Base-by-base conservation (phyloP, 2,329 filamentous ascomycete species). In the Apiospora malaysiana region DNA sequence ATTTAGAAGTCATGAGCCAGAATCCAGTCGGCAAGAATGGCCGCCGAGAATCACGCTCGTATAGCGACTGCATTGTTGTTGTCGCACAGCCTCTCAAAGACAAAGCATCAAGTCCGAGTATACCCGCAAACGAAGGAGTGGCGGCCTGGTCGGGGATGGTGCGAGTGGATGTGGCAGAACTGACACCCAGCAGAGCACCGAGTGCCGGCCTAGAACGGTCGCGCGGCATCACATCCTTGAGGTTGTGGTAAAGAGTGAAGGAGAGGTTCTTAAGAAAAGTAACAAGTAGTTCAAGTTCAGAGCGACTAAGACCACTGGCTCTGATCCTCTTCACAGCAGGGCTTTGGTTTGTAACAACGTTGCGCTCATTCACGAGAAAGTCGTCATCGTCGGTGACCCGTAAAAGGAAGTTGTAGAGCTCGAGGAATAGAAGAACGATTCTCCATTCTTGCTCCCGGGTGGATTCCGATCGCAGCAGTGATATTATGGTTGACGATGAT, bases 351-450 rank as follows among this genome's bases (percentile, higher is more conserved):
- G 25, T 83, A 75, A 42, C 79, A 71, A 69, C 77, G 75, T 37
- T 85, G 83, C 49, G 81, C 83, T 72, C 88, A 82, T 70, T 87
- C 86, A 70, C 90, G 88, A 97, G 92, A 78, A 99, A 99, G 76
- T 99, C 96, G 75, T 98, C 95, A 74, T 99, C 96, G 75, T 99
- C 96, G 79, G 95, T 97, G 45, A 98, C 90, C 75, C 96, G 93
- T 16, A 98, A 85, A 2, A 98, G 90, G 79, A 98, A 98, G 2
- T 93, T 94, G 79, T 98, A 99, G 0, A 99, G 87, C 77, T 99
- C 96, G 7, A 99, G 86, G 78, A 99, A 98, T 0, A 99, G 87
- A 0, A 98, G 85, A 56, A 97, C 89, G 0, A 96, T 91, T 23
- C 92, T 91, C 96, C 96, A 99, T 78, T 98, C 94, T 75, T 91